These are phyloP conservation scores for Chaetomiaceae sp. DNA, from an alignment of 2,329 filamentous ascomycete genomes.

Conservation along the genomic window DNA sequence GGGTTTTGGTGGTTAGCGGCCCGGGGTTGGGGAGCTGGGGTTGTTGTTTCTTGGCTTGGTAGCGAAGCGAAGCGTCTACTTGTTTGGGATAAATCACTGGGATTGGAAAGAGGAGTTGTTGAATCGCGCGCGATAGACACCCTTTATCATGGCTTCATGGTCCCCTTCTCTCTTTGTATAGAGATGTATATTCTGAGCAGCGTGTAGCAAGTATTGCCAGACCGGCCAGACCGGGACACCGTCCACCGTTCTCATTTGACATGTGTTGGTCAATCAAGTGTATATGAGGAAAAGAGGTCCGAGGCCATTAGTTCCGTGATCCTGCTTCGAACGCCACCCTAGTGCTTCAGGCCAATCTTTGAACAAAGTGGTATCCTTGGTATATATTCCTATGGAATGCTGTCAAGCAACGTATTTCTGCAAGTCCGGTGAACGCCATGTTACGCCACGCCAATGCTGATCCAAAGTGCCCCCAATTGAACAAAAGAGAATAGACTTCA, in stretches of 20 bases:
- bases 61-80: not conserved
- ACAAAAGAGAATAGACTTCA: not conserved
- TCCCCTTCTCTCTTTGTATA: not conserved
- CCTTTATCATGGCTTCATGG: conserved; percentile 1
- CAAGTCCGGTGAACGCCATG: not conserved
- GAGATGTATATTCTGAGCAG: not conserved
- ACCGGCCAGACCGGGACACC: not conserved
- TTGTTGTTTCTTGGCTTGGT: too few species aligned
- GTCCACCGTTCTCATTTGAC: too few species aligned
- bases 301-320: too few species aligned
- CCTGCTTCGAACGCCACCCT: too few species aligned
- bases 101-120: not conserved
- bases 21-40: too few species aligned
- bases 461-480: not conserved
- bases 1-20: not conserved
- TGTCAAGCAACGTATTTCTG: not conserved
- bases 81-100: not conserved
- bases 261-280: too few species aligned
- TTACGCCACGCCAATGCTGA: conserved; percentile 1
- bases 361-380: too few species aligned
- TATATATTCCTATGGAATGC: too few species aligned
- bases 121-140: not conserved
- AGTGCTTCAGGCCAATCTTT: too few species aligned
- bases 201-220: not conserved
- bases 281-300: too few species aligned